These are phyloP conservation scores for Aspergillus jensenii DNA, from an alignment of 2,329 filamentous ascomycete genomes.

Conservation along the genomic window DNA sequence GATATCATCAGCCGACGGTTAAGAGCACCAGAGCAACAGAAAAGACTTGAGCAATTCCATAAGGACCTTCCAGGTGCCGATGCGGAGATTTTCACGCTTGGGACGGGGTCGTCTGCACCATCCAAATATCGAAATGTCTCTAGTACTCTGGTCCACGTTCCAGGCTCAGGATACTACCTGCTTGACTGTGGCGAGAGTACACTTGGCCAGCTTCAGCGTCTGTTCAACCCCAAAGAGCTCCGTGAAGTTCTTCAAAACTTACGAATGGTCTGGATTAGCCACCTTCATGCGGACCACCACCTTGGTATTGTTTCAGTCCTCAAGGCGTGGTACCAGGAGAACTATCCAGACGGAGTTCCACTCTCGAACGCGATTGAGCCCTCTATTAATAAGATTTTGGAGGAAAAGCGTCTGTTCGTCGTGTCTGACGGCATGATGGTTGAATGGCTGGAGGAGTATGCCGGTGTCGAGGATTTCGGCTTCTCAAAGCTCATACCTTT, in stretches of 20 bases:
- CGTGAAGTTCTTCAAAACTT: conserved; percentile 73
- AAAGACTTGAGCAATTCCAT: conserved; percentile 47
- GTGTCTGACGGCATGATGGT: conserved; percentile 72
- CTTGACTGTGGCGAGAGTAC: conserved; percentile 93
- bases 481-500: conserved; percentile 58
- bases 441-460: conserved; percentile 75
- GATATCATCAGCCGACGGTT: conserved; percentile 27
- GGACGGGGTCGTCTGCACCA: conserved; percentile 85
- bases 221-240: conserved; percentile 66
- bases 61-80: conserved; percentile 71
- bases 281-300: conserved; percentile 95
- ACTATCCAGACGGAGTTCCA: conserved; percentile 41
- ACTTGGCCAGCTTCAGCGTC: conserved; percentile 77
- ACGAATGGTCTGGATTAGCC: conserved; percentile 85
- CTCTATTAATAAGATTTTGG: conserved; percentile 37
- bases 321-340: conserved; percentile 70
- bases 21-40: conserved; percentile 30
- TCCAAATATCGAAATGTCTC: conserved; percentile 97
- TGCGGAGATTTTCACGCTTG: conserved; percentile 80
- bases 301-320: conserved; percentile 81
- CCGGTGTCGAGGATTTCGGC: conserved; percentile 73
- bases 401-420: conserved; percentile 57
- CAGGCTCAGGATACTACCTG: conserved; percentile 81
- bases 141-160: conserved; percentile 78
- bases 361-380: conserved; percentile 42